Evolutionary conservation across 1,284 basidiomycete genomes (phyloP), one percentile per base, ranked within the genome.

Genomic region (Papiliotrema fonsecae): DNA sequence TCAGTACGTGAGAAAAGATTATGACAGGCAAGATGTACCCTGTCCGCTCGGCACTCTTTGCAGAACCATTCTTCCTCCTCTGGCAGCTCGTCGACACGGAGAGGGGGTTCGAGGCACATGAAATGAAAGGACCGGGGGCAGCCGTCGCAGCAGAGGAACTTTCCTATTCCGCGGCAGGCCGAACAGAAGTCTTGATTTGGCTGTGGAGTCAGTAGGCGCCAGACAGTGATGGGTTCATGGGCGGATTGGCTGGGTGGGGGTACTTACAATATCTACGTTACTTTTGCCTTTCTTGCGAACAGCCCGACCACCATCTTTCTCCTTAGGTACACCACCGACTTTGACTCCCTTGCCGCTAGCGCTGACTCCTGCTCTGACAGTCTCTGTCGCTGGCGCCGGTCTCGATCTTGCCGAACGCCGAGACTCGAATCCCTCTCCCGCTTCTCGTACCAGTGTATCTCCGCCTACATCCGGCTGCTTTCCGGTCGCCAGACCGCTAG

Each of bases 71-170:
- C 81, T 65, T 94, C 89, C 40, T 86, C 86, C 58, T 87, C 86
- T 45, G 84, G 83, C 38, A 88, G 76, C 62, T 97, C 91, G 60
- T 86, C 80, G 45, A 85, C 78, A 58, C 93, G 87, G 75, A 97
- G 82, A 21, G 94, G 94, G 36, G 94, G 94, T 69, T 97, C 88
- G 61, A 98, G 81, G 72, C 94, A 99, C 80, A 85, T 85, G 54
- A 97, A 84, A 74, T 99, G 94, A 72, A 97, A 99, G 21, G 91
- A 90, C 56, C 87, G 80, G 27, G 94, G 89, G 69, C 96, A 99
- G 13, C 93, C 92, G 69, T 98, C 94, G 73, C 94, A 99, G 71
- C 97, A 97, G 9, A 94, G 81, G 52, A 93, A 78, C 49, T 92
- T 87, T 25, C 80, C 80, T 42, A 77, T 76, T 13, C 79, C 78